Conservation (phyloP, 192 early-diverging fungal species). For the Haplosporangium gracile region DNA sequence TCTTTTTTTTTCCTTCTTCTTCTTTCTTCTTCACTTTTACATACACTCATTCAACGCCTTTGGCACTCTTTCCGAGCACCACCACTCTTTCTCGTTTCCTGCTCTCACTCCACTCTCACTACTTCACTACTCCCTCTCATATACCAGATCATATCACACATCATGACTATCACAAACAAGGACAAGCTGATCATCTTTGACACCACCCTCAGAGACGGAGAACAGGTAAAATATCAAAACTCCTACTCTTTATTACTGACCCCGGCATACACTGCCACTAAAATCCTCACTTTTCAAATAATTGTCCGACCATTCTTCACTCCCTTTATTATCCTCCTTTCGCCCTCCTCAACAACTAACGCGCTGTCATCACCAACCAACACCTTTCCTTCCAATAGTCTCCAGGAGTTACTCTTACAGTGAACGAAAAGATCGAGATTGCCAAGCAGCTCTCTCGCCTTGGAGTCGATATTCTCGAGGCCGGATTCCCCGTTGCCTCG, state of each 20-base stretch:
- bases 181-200: constrained; percentile 95
- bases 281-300: neutral
- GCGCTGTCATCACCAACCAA: neutral
- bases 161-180: constrained; percentile 57
- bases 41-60: neutral
- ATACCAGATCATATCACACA: constrained; percentile 7
- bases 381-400: constrained; percentile 66
- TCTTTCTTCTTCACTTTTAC: constrained; percentile 9
- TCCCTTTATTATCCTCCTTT: neutral
- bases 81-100: neutral
- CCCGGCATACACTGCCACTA: neutral
- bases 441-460: constrained; percentile 93
- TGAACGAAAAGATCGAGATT: constrained; percentile 95
- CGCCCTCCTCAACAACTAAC: neutral
- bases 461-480: constrained; percentile 96
- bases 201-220: constrained; percentile 97
- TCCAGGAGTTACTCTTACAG: constrained; percentile 94
- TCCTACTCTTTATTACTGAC: neutral
- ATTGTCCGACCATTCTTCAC: neutral
- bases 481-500: constrained; percentile 96
- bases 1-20: neutral
- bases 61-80: neutral
- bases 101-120: neutral
- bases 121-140: neutral
- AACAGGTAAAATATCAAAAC: constrained; percentile 73